These are phyloP conservation scores for Mortierella antarctica DNA, from an alignment of 192 early-diverging fungal genomes.

Conservation along the genomic window DNA sequence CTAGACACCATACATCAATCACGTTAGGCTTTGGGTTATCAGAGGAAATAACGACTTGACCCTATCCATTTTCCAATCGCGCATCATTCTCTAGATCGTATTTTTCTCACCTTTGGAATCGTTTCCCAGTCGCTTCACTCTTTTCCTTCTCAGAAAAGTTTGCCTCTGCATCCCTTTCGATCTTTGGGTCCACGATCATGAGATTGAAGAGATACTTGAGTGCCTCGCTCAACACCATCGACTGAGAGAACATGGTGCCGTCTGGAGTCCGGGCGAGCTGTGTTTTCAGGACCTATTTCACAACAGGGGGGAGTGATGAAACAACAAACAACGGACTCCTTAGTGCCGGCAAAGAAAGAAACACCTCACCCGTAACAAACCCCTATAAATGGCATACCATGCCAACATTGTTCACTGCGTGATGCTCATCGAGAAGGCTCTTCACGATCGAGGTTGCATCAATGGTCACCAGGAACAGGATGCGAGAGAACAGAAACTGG, in stretches of 20 bases:
- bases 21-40: too few species aligned
- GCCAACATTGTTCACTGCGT: slow-evolving; percentile 48
- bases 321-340: slow-evolving; percentile 5
- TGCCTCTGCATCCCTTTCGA: slow-evolving; percentile 17
- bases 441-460: slow-evolving; percentile 50
- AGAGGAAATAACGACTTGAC: not conserved
- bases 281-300: slow-evolving; percentile 33
- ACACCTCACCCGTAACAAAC: not conserved
- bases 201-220: slow-evolving; percentile 67
- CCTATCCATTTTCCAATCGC: too few species aligned
- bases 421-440: slow-evolving; percentile 50
- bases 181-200: slow-evolving; percentile 55
- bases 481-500: slow-evolving; percentile 70
- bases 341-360: slow-evolving; percentile 2
- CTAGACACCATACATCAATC: slow-evolving; percentile 10
- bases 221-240: slow-evolving; percentile 61
- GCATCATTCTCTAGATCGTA: not conserved
- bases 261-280: slow-evolving; percentile 45
- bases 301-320: not conserved
- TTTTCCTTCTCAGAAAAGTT: slow-evolving; percentile 21
- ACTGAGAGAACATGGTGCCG: slow-evolving; percentile 48
- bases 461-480: slow-evolving; percentile 77
- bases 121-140: not conserved
- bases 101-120: slow-evolving; percentile 49
- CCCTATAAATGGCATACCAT: slow-evolving; percentile 40